phyloP scores from a whole-genome alignment of 2,329 filamentous ascomycete species.

The Fusarium cyanostomum region DNA sequence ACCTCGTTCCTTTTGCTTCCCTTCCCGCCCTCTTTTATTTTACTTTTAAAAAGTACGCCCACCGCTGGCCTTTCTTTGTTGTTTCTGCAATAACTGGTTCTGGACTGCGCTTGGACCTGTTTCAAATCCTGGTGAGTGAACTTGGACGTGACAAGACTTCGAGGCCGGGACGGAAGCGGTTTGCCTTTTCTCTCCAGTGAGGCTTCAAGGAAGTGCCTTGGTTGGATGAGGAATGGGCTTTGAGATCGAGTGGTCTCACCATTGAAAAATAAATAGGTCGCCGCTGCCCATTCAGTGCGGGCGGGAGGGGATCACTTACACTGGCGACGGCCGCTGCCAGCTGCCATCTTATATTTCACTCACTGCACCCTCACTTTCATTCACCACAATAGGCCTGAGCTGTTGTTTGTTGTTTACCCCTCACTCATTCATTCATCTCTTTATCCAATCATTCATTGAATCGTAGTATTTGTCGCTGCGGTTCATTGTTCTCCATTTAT shows the following conservation, averaged over 20 bases:
- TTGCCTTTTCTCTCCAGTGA: conserved; percentile 3
- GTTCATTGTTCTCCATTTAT: conserved; percentile 8
- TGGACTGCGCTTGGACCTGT: conserved; percentile 4
- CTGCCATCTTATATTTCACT: conserved; percentile 7
- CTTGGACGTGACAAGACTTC: conserved; percentile 5
- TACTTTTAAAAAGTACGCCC: conserved; percentile 6
- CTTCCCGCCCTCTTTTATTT: conserved; percentile 25
- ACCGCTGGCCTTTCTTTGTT: conserved; percentile 18
- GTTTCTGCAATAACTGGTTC: neutral
- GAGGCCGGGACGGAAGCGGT: conserved; percentile 1
- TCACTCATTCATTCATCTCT: conserved; percentile 5
- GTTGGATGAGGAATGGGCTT: neutral
- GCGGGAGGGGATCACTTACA: conserved; percentile 17
- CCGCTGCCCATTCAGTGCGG: neutral
- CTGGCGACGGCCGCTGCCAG: conserved; percentile 7
- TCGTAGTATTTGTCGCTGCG: neutral
- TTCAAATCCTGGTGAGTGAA: conserved; percentile 30
- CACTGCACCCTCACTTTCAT: conserved; percentile 1
- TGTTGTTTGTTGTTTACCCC: conserved; percentile 21
- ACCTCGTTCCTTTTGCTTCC: conserved; percentile 22
- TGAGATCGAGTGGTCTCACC: conserved; percentile 15
- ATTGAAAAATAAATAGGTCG: conserved; percentile 1
- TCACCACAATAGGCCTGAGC: neutral
- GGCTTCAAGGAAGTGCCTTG: conserved; percentile 12
- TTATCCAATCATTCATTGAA: conserved; percentile 1